These are phyloP conservation scores for Arxiozyma bovina DNA, from an alignment of 1,139 yeast species.

Conservation along the genomic window DNA sequence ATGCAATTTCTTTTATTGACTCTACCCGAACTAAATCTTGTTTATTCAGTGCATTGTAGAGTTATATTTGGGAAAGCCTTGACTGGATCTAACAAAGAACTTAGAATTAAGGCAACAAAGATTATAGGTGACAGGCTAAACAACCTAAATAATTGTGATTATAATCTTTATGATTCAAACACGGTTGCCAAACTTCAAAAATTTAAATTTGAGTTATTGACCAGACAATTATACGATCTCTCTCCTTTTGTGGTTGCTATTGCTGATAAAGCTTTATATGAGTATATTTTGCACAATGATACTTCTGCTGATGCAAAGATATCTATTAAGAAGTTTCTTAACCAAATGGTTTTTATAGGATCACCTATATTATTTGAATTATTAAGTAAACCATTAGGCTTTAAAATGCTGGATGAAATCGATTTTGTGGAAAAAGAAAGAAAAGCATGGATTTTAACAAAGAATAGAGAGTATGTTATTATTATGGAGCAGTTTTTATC, in stretches of 20 bases:
- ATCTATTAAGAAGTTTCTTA: constrained; percentile 23
- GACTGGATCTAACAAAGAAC: constrained; percentile 43
- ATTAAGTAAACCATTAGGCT: constrained; percentile 49
- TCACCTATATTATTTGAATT: constrained; percentile 43
- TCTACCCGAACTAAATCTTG: constrained; percentile 54
- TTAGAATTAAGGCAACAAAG: constrained; percentile 51
- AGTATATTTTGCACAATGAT: constrained; percentile 35
- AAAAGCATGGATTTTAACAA: constrained; percentile 48
- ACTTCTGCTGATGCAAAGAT: constrained; percentile 24
- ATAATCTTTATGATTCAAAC: constrained; percentile 8
- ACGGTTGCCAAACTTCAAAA: constrained; percentile 16
- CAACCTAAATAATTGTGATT: constrained; percentile 8
- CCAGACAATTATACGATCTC: constrained; percentile 64
- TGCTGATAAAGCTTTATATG: constrained; percentile 47
- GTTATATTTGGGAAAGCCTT: constrained; percentile 58
- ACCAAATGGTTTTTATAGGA: constrained; percentile 30
- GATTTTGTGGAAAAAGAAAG: constrained; percentile 51
- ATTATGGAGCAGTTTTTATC: constrained; percentile 38
- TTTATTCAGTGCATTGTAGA: constrained; percentile 58
- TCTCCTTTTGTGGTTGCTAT: constrained; percentile 47
- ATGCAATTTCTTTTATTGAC: constrained; percentile 49
- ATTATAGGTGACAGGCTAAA: constrained; percentile 36
- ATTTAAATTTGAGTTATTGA: constrained; percentile 42
- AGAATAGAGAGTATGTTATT: constrained; percentile 44
- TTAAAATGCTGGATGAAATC: constrained; percentile 41